Base-by-base conservation (phyloP, 768 basidiomycete genomes). In the Podaxis sp. region DNA sequence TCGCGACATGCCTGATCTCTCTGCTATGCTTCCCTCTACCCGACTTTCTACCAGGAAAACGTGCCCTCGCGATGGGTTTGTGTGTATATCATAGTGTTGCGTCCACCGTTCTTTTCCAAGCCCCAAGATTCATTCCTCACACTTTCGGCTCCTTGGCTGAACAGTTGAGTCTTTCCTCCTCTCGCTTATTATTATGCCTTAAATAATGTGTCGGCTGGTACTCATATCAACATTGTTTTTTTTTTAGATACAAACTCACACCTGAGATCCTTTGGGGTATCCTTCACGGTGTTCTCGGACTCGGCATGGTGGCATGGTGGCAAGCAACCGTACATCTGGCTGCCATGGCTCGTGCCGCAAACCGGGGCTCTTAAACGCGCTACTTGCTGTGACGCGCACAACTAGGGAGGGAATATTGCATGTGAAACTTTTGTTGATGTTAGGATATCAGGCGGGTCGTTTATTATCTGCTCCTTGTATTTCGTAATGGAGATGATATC, bases 31-130 rank as follows among this genome's bases (percentile, higher is more conserved):
- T 80, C 68, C 72, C 81, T 4, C 81, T 94, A 12, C 93, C 92
- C 67, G 92, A 94, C 67, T 93, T 90, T 73, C 76, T 94, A 2
- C 93, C 92, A 0, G 91, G 91, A 11, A 94, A 94, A 76, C 85
- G 93, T 15, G 93, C 90, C 0, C 73, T 94, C 8, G 93, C 89
- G 2, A 86, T 94, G 29, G 85, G 80, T 9, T 81, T 94, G 2
- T 87, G 88, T 64, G 67, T 93, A 13, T 94, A 94, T 72, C 92
- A 94, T 72, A 85, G 79, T 62, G 73, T 88, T 36, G 81, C 80
- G 55, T 91, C 91, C 0, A 92, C 91, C 2, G 74, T 92, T 54
- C 82, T 94, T 54, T 89, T 83, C 71, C 85, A 90, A 63, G 80
- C 89, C 1, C 91, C 91, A 0, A 83, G 92, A 33, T 91, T 94